Percentiles rank a stretch among this genome's conserved stretches.
phyloP scores from a whole-genome alignment of 768 basidiomycete species.

The Peribolospora baueri region DNA sequence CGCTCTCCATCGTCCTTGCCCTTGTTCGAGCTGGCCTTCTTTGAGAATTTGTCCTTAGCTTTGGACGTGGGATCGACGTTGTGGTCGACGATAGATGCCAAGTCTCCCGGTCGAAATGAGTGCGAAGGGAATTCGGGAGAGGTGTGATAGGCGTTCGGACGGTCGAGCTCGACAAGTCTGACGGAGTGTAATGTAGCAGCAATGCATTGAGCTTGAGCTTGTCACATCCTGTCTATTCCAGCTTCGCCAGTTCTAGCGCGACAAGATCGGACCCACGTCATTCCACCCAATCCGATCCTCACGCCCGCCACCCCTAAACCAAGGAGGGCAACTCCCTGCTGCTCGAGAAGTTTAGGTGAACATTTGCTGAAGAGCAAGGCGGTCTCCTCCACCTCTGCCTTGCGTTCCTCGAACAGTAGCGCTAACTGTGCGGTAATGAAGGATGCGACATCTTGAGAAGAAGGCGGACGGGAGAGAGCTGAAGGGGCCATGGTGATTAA shows the following conservation, averaged over 20 bases:
- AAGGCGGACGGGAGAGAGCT: no score
- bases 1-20: conserved; percentile 11
- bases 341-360: conserved; percentile 59
- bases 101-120: conserved; percentile 66
- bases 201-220: neutral
- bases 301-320: conserved; percentile 45
- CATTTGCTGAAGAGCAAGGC: conserved; percentile 60
- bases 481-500: no score
- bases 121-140: conserved; percentile 57
- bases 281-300: conserved; percentile 73
- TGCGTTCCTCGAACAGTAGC: conserved; percentile 29
- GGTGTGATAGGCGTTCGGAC: conserved; percentile 54
- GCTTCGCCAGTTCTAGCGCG: neutral
- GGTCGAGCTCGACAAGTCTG: conserved; percentile 65
- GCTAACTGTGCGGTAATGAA: no score
- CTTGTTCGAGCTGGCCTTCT: neutral
- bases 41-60: conserved; percentile 6
- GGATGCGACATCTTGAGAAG: no score
- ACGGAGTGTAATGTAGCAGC: conserved; percentile 1
- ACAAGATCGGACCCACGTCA: conserved; percentile 35
- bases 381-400: conserved; percentile 60
- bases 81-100: conserved; percentile 61
- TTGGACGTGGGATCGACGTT: conserved; percentile 14
- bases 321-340: conserved; percentile 55
- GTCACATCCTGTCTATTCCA: neutral